Base-by-base conservation (phyloP, 257 asterid species). In the Solanum stenotomum region DNA sequence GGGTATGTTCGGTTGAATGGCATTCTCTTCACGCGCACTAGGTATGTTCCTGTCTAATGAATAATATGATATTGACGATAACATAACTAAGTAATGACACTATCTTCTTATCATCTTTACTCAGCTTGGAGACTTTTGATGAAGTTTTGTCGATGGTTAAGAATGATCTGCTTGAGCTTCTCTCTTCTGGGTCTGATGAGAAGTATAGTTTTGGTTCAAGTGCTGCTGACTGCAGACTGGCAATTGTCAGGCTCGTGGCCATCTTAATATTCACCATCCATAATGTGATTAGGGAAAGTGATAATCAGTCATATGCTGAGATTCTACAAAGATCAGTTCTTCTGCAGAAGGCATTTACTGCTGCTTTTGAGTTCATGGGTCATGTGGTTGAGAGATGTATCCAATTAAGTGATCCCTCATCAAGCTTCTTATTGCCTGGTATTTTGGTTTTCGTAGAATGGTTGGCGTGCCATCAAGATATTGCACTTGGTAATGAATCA, bases 321-420 rank as follows among this genome's bases (percentile, higher is more conserved):
- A 97, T 96, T 87, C 93, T 97, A 68, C 99, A 97, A 86, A 98
- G 98, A 49, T 92, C 99, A 23, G 99, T 95, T 89, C 93, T 95
- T 40, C 96, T 94, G 89, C 98, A 96, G 89, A 97, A 94, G 85
- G 96, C 99, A 79, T 94, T 91, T 89, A 91, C 96, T 88, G 98
- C 98, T 49, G 91, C 91, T 75, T 97, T 97, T 90, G 99, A 95
- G 90, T 91, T 96, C 83, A 91, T 96, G 96, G 98, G 98, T 70
- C 92, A 91, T 91, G 89, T 96, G 70, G 91, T 97, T 79, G 95
- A 91, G 87, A 93, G 99, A n/a, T 94, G 99, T 87, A 90, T 89
- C 93, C 97, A 95, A 91, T 91, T 96, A 91, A 92, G 84, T 56
- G 98, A 97, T 88, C 99, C 98, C 84, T 90, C 96, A 31, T 86